A percentile compares a stretch with the other conserved stretches of the same genome.
Evolutionary conservation across 106 monocot genomes (phyloP).

Genomic region (Acorus gramineus): DNA sequence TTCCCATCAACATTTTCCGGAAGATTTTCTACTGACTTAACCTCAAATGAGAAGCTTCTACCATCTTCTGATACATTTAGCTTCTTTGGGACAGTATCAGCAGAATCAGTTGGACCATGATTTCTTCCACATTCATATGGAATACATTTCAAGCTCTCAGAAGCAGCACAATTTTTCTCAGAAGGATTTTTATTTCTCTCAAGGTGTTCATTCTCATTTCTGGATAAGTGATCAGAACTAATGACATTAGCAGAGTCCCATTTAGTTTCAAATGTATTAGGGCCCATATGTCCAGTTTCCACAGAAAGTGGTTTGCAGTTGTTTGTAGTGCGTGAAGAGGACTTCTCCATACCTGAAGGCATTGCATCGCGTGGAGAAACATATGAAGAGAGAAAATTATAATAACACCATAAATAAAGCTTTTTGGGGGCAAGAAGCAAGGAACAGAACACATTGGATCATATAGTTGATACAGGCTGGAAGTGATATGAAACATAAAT

Average conservation of each 20-base stretch:
- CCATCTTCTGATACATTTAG: conserved; percentile 28
- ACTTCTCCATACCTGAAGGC: background rate
- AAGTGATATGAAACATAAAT: too few species aligned
- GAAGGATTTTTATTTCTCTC: conserved; percentile 8
- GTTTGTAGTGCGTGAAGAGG: background rate
- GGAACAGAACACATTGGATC: too few species aligned
- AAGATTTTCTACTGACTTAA: conserved; percentile 26
- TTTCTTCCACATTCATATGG: conserved; percentile 4
- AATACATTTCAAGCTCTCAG: conserved; percentile 1
- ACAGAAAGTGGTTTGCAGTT: conserved; percentile 1
- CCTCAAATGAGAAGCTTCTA: conserved; percentile 59
- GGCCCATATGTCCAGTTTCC: conserved; percentile 7
- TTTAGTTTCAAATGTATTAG: conserved; percentile 25
- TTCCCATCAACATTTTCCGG: conserved; percentile 23
- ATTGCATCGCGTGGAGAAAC: conserved; percentile 7
- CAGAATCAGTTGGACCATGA: conserved; percentile 6
- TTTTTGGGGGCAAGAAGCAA: too few species aligned
- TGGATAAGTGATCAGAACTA: conserved; percentile 18
- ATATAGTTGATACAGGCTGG: too few species aligned
- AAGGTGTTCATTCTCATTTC: conserved; percentile 12
- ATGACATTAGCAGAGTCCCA: conserved; percentile 41
- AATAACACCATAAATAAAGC: too few species aligned
- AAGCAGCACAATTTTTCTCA: conserved; percentile 6
- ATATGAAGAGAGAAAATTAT: too few species aligned
- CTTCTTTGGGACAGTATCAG: conserved; percentile 14